Base-by-base conservation (phyloP, 2,329 filamentous ascomycete genomes). In the Penicillium sp. region DNA sequence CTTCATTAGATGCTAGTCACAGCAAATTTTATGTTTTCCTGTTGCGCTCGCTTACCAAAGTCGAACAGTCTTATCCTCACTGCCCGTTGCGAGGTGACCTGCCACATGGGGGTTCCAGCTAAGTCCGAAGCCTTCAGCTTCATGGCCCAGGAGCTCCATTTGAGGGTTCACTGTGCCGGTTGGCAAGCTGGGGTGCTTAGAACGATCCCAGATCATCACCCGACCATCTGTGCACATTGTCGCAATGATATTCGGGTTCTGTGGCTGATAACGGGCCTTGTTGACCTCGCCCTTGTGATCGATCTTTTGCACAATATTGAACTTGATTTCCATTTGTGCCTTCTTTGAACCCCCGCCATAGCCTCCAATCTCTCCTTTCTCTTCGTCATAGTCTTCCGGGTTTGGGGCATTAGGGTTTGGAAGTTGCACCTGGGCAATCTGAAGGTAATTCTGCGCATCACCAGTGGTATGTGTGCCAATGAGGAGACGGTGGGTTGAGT, bases 211-310 rank as follows among this genome's bases (percentile, higher is more conserved):
- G 66, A 99, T 87, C 73, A 97, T 86, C 42, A 97, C 90, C 65
- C 87, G 89, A 62, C 91, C 90, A 73, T 97, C 90, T 8, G 91
- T 86, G 63, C 91, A 92, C 77, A 97, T 88, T 0, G 94, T 97
- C 3, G 94, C 94, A 68, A 99, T 95, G 57, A 99, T 87, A 70
- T 99, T 92, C 6, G 93, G 92, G 71, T 99, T 99, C 74, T 97
- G 93, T 13, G 94, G 94, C 77, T 97, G 93, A 73, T 97, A 97
- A 66, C 94, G 88, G 17, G 94, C 95, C 80, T 97, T 99, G 83
- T 99, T 99, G 73, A 99, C 92, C 76, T 99, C 94, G 62, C 91
- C 90, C 17, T 93, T 92, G 73, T 99, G 94, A 73, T 96, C 90
- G 73, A 99, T 99, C 76, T 90, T 94, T 76, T 99, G 94, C 51